Base-by-base conservation (phyloP, 306 rosid genomes). In the Quillaja saponaria region DNA sequence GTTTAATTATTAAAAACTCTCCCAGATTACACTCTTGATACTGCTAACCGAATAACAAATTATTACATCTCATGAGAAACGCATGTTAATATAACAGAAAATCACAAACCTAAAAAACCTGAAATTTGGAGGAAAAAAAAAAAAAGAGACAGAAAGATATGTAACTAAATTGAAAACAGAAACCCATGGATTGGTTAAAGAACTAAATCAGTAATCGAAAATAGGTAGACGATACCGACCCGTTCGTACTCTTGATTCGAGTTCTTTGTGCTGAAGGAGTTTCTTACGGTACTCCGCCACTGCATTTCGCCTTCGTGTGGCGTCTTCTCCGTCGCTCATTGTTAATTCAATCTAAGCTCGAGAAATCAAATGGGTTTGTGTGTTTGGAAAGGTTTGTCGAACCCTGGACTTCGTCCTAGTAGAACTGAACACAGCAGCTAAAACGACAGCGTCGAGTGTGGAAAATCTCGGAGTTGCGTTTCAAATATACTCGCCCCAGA, bases 191-290 rank as follows among this genome's bases (percentile, higher is more conserved):
- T 3, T 13, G 10, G 31, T 16, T 41, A 6, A 3, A 16, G 17
- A 33, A 48, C 3, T 39, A 8, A 1, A 39, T 12, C 10, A 39
- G 10, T 12, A 39, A 1, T 39, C 7, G 44, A 2, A 39, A 39
- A 12, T 7, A 6, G 8, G 47, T 5, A 38, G 0, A 14, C 49
- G 63, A 53, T 59, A 70, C 86, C 6, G 68, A 92, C 99, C 91
- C 49, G 95, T 71, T 77, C 96, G 94, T 4, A 86, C 95, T 66
- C 91, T 71, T 65, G 95, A 77, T 17, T 92, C 96, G 59, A 89
- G 72, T 77, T 92, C 99, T 69, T 89, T 92, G 78, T 89, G 95
- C 72, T 81, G 91, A 54, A 89, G 95, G 48, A 89, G 87, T 64
- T 84, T 83, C 80, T 87, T 89, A 15, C 91, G 89, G 71, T 89